Evolutionary conservation across 2,329 filamentous ascomycete species (phyloP), one percentile per base, ranked within the genome.

Genomic region (Colletotrichum scovillei): DNA sequence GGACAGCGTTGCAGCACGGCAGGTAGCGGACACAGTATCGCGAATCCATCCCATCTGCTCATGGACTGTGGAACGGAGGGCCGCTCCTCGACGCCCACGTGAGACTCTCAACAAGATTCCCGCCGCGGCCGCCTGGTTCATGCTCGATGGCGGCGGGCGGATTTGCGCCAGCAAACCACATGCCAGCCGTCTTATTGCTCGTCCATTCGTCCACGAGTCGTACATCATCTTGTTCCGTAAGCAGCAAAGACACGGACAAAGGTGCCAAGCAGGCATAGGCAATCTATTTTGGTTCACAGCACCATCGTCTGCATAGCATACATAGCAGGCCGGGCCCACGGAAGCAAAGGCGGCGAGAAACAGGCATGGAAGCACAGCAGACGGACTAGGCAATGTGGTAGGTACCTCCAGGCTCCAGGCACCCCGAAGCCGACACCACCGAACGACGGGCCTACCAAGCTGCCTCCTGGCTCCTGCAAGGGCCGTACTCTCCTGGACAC

Each of bases 161-260:
- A 42, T 52, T 58, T 56, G 67, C 67, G 67, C 70, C 70, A 65
- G 55, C 28, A 32, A 32, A 49, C 60, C 67, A 71, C 67, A 71
- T 71, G 62, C 30, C 49, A 55, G 57, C 60, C 30, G 59, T 32
- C 70, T 32, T 42, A 30, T 16, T 72, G 22, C 46, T 67, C 46
- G 1, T 55, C 32, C 26, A 46, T 62, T 67, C 60, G 22, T 46
- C 28, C 6, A 60, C 35, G 60, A 73, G 71, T 71, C 62, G 71
- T 73, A 73, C 71, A 67, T 73, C 71, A 73, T 71, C 71, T 62
- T 35, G 24, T 62, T 30, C 62, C 60, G 67, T 73, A 62, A 73
- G 71, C 56, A 71, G n/a, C 60, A 52, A 35, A 56, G 35, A 35
- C 57, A 46, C 53, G 65, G 32, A 38, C 46, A 28, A 64, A n/a